Evolutionary conservation across 257 asterid species (phyloP), one percentile per base, ranked within the genome.

Genomic region (Handroanthus guayacan): DNA sequence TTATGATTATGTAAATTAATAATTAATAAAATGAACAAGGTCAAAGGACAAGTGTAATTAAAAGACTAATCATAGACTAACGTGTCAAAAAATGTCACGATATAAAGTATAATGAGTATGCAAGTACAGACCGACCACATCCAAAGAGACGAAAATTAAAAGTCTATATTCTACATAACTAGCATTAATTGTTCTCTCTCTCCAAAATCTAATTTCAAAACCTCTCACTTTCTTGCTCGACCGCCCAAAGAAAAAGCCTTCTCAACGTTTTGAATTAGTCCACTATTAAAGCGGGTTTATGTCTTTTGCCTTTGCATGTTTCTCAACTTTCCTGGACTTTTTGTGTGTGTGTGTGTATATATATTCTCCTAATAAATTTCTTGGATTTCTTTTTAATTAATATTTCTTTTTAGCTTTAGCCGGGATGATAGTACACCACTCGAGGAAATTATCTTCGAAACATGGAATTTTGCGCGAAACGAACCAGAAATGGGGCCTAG

Each of bases 201-300:
- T 57, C 39, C 44, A 18, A 45, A 25, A 25, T 25, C 38, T 64
- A 39, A 34, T 41, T 44, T 44, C 51, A 66, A 58, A 14, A 12
- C 11, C 75, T 76, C 67, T 79, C 82, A 9, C 80, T 54, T 45
- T 80, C 75, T n/a, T 4, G 25, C 65, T 79, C 84, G 85, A 83
- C 95, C 90, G 89, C 71, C 90, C 88, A 84, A 87, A 84, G 86
- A 84, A 87, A 87, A 69, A 72, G 3, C 56, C 76, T 20, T 67
- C 55, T 74, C 68, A 47, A 63, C 3, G 6, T 60, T 74, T 82
- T 64, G 77, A 82, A 77, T 78, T 2, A 13, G 54, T 57, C 11
- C 4, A 64, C 68, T 74, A n/a, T 9, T 62, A 70, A 86, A 83
- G 83, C 79, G 67, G 67, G 57, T 57, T 76, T 37, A 20, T 82